phyloP scores from a whole-genome alignment of 2,329 filamentous ascomycete species.

The Knoxdaviesia proteae region DNA sequence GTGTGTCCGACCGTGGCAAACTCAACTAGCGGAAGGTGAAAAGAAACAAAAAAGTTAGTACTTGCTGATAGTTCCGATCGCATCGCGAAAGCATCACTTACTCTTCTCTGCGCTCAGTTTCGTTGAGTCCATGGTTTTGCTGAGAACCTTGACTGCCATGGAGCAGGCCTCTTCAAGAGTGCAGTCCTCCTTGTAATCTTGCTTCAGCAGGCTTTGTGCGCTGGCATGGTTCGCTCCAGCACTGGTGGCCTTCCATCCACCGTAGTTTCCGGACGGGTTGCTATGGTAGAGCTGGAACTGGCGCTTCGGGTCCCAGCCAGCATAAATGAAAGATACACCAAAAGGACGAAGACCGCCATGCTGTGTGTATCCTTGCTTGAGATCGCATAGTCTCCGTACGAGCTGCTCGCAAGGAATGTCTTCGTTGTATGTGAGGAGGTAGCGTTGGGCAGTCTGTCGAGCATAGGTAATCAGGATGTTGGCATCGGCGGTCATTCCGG shows the following conservation, averaged over 20 bases:
- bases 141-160: constrained; percentile 94
- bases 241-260: constrained; percentile 96
- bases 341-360: constrained; percentile 96
- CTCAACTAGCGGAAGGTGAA: constrained; percentile 42
- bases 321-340: constrained; percentile 98
- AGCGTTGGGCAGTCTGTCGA: constrained; percentile 86
- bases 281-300: constrained; percentile 98
- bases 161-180: constrained; percentile 89
- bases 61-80: background rate
- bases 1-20: constrained; percentile 97
- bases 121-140: constrained; percentile 99
- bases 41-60: constrained; percentile 4
- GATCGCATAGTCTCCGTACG: constrained; percentile 83
- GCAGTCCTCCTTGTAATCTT: constrained; percentile 99
- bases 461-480: constrained; percentile 99
- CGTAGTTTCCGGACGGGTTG: constrained; percentile 97
- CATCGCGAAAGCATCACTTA: constrained; percentile 29
- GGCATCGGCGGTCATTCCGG: constrained; percentile 96
- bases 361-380: constrained; percentile 98
- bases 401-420: constrained; percentile 99
- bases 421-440: constrained; percentile 98
- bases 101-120: constrained; percentile 99
- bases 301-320: constrained; percentile 85
- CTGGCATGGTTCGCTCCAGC: constrained; percentile 96
- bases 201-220: constrained; percentile 90